Evolutionary conservation across 345 rosid species (phyloP), one percentile per base, ranked within the genome.

Genomic region (Microthlaspi erraticum): DNA sequence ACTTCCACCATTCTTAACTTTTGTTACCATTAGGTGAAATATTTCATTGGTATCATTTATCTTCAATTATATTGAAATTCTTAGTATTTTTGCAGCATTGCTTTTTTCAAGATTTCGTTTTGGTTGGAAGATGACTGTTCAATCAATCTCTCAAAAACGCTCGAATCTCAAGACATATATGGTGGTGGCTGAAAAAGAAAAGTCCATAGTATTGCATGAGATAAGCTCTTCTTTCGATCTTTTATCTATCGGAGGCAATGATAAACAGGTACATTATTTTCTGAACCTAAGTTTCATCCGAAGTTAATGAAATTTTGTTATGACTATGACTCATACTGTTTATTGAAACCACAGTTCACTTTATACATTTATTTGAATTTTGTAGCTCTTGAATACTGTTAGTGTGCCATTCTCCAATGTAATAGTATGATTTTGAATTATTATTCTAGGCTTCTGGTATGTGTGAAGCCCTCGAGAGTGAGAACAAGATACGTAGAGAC

Each of bases 111-210:
- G 71, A 79, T 80, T 93, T 71, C 87, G 98, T 43, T 87, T 85
- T 81, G 98, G 98, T 60, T 93, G 97, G 98, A 86, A 82, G 66
- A 73, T 81, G 61, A 73, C 52, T 66, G 80, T 91, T 77, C 88
- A 85, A 70, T 83, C 82, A 29, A 60, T 91, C 19, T 74, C 96
- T 63, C 84, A 74, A 44, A 82, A 86, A 66, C 67, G 81, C 43
- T 83, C 82, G 14, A 80, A 75, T 54, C 87, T 91, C 70, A 70
- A 75, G 46, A 93, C 98, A 1, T 93, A 83, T 78, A 84, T 93
- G 97, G 84, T 84, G 49, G 87, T 85, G 44, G 86, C 93, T 46
- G 85, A 81, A 80, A 93, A 91, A 74, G 91, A 85, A 53, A 76
- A 33, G 57, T 78, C 84, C 7, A 33, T 64, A 60, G 69, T 62